A percentile compares a stretch with the other conserved stretches of the same genome.
phyloP scores from a whole-genome alignment of 2,329 filamentous ascomycete genomes.

The Alternaria ventricosa region DNA sequence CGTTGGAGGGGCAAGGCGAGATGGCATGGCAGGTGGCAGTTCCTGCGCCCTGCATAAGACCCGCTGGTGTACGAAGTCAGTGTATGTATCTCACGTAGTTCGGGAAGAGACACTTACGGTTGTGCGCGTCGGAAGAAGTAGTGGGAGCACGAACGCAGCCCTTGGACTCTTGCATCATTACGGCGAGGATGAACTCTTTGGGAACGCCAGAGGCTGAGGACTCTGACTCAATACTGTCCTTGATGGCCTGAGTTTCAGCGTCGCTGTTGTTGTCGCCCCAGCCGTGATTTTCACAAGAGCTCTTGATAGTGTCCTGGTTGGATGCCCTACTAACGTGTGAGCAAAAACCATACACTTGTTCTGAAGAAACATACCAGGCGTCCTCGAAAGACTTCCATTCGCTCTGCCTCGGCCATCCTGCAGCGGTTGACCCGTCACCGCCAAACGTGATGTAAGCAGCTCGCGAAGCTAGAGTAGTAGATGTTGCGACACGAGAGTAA shows the following conservation, averaged over 20 bases:
- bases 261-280: constrained; percentile 47
- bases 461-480: constrained; percentile 24
- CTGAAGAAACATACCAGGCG: constrained; percentile 32
- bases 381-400: constrained; percentile 47
- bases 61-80: constrained; percentile 26
- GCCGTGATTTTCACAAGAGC: constrained; percentile 46
- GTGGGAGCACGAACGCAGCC: constrained; percentile 56
- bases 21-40: constrained; percentile 46
- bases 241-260: constrained; percentile 48
- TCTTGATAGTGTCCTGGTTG: constrained; percentile 45
- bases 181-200: constrained; percentile 53
- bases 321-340: constrained; percentile 30
- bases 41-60: constrained; percentile 55
- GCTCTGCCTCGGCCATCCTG: constrained; percentile 47
- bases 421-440: constrained; percentile 45
- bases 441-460: constrained; percentile 33
- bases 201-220: constrained; percentile 41
- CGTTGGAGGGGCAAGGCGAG: constrained; percentile 33
- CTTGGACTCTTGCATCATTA: constrained; percentile 56
- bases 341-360: background rate
- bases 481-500: constrained; percentile 4
- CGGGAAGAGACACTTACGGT: constrained; percentile 29
- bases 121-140: constrained; percentile 50
- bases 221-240: constrained; percentile 47
- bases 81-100: background rate